Evolutionary conservation across 2,329 filamentous ascomycete species (phyloP), one percentile per base, ranked within the genome.

Genomic region (Coniochaeta prunicola): DNA sequence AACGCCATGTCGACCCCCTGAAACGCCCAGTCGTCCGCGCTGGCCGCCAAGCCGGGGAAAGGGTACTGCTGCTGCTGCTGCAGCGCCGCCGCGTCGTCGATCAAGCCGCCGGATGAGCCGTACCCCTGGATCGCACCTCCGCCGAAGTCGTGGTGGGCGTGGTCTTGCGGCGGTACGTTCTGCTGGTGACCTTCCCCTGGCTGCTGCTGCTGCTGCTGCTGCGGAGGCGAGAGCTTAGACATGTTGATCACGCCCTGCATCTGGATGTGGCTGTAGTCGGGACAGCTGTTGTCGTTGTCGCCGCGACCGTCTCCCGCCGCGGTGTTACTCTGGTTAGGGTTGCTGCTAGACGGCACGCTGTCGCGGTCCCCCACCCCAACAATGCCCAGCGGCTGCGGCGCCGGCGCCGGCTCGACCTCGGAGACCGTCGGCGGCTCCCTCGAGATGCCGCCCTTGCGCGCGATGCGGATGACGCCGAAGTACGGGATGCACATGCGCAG

Each of bases 1-100:
- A 73, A 72, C 3, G 70, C 70, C 59, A 66, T 66, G 58, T 73
- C 70, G 6, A 72, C 67, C 17, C 70, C 70, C 59, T 73, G 68
- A 31, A 72, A 70, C 0, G 66, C 64, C 70, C 70, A 72, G 42
- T 72, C 69, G 54, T 73, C 69, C 13, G 60, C 55, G 4, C 60
- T 62, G 2, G 64, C 65, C 3, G 67, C 56, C 19, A 67, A 26
- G 3, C 58, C 60, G 8, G 67, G 64, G 15, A 58, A 57, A 28
- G 58, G 24, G 15, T 38, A 45, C 30, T 60, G 40, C 24, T 56
- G 40, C 30, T 60, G 40, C n/a, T 48, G 40, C n/a, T n/a, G 19
- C 12, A 17, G 13, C n/a, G n/a, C n/a, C n/a, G n/a, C n/a, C 19
- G 48, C 3, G n/a, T 48, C 24, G 31, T 58, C 58, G 19, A 40